Conservation (phyloP, 495 filamentous ascomycete species). For the Penicillium fimorum region DNA sequence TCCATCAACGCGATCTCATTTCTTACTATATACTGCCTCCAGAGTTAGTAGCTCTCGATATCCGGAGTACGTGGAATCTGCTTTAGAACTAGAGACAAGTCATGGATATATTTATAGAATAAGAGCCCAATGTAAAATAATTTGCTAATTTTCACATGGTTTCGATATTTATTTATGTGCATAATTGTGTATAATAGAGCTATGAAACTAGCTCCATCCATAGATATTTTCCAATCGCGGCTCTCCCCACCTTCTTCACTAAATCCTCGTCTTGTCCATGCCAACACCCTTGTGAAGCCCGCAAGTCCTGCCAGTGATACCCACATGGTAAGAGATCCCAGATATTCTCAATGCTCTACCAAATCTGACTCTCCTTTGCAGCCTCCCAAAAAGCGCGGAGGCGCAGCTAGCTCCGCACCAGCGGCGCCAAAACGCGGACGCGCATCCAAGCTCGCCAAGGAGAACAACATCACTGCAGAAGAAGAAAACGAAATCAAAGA, state of each 20-base stretch:
- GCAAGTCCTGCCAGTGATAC: background rate
- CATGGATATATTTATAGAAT: background rate
- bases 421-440: conserved; percentile 47
- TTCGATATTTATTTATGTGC: background rate
- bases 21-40: background rate
- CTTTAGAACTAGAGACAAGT: background rate
- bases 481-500: conserved; percentile 90
- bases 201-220: background rate
- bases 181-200: background rate
- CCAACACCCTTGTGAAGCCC: background rate
- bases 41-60: background rate
- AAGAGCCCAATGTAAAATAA: background rate
- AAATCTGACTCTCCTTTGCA: conserved; percentile 13
- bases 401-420: conserved; percentile 26
- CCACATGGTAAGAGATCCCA: conserved; percentile 1
- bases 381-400: conserved; percentile 44
- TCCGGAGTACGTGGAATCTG: background rate
- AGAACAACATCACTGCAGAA: conserved; percentile 75
- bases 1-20: background rate
- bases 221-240: conserved; percentile 1
- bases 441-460: conserved; percentile 82
- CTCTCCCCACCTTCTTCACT: conserved; percentile 7
- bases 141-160: background rate
- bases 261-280: background rate
- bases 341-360: background rate